Percentiles rank a stretch among this genome's conserved stretches.
Conservation (phyloP, 2,329 filamentous ascomycete genomes). For the Trichoderma guizhouense region DNA sequence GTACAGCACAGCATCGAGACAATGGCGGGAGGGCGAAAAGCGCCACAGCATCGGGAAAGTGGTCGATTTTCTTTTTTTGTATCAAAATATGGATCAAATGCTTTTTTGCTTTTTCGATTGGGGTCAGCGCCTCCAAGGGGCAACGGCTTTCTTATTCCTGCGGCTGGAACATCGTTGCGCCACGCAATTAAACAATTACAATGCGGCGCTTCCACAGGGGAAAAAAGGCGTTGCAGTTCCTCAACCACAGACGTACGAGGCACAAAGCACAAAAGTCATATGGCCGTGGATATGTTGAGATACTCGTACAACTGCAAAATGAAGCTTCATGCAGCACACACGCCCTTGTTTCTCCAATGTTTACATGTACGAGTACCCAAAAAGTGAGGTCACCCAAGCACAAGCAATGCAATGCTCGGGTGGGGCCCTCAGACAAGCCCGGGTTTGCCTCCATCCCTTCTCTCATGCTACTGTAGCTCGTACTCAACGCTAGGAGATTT, state of each 20-base stretch:
- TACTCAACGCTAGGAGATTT: background rate
- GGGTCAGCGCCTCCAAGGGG: background rate
- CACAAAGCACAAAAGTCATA: background rate
- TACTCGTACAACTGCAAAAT: background rate
- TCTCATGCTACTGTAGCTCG: background rate
- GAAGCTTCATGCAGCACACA: background rate
- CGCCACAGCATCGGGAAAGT: background rate
- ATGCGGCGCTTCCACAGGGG: background rate
- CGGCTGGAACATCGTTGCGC: constrained; percentile 3
- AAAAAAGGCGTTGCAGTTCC: background rate
- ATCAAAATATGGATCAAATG: background rate
- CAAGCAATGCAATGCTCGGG: background rate
- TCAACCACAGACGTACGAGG: background rate
- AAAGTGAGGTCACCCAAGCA: background rate
- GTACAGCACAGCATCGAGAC: background rate
- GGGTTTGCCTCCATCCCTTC: background rate
- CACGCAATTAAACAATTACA: constrained; percentile 9
- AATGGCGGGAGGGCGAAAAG: background rate
- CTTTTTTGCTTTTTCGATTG: background rate
- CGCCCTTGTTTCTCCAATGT: background rate
- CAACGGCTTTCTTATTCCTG: background rate
- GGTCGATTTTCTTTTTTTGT: background rate
- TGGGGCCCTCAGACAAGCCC: constrained; percentile 5
- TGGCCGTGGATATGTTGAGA: background rate
- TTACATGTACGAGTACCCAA: background rate